Base-by-base conservation (phyloP, 2,329 filamentous ascomycete genomes). In the Byssochlamys sp. region DNA sequence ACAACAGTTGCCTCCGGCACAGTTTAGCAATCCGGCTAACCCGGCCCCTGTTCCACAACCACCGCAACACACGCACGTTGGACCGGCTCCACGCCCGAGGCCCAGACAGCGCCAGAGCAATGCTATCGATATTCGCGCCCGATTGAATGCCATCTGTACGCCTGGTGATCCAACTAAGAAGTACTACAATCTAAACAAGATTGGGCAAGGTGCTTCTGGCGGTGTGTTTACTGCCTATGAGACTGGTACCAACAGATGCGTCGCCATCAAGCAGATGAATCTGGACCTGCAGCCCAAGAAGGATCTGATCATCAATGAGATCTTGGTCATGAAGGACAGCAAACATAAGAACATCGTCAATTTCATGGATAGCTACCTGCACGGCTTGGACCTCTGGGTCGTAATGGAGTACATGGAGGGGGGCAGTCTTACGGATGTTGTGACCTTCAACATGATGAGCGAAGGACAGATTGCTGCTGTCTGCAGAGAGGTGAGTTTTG, bases 391-490 rank as follows among this genome's bases (percentile, higher is more conserved):
- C 73, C 78, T 99, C 29, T 99, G 94, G 94, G 94, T 99, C 1
- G 90, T 97, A 33, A 99, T 99, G 94, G 94, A 99, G 76, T 99
- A 92, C 69, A 99, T 99, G 94, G 92, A 99, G 74, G 94, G 94
- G 59, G 94, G 94, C 61, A 96, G 91, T 74, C 79, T 99, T 71
- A 99, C 94, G 10, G 94, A 99, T 73, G 94, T 99, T 56, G 94
- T 99, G 57, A 99, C 94, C 2, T 97, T 95, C 76, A 97, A 97
- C 76, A 95, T 97, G 69, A 97, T 99, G 94, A 92, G 88, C 6
- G 94, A 99, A 73, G 90, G 90, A 2, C 94, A 97, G 75, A 97
- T 99, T 69, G 91, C 94, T 9, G 90, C 91, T 2, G 92, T 99
- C 24, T 97, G 92, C 75, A 82, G 90, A 67, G 94, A 99, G 73